Percentiles rank a stretch among this genome's conserved stretches.
phyloP scores from a whole-genome alignment of 1,284 basidiomycete species.

The Boletus sp. region DNA sequence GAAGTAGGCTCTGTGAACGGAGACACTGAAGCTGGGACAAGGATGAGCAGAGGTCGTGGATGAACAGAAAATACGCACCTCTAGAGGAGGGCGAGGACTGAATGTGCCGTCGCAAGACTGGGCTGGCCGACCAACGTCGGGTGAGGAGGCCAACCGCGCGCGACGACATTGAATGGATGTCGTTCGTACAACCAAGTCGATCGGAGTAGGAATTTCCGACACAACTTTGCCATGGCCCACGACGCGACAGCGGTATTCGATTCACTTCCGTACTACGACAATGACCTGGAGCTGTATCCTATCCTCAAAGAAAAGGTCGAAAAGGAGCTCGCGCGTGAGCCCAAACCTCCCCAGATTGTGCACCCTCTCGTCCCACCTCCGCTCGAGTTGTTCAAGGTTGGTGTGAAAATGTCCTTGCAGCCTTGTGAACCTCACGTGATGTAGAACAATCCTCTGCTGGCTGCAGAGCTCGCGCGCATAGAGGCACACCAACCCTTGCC shows the following conservation, averaged over 20 bases:
- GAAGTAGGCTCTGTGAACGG: constrained; percentile 87
- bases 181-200: constrained; percentile 10
- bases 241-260: constrained; percentile 52
- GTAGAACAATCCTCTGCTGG: constrained; percentile 63
- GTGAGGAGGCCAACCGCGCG: constrained; percentile 42
- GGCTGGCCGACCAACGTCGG: constrained; percentile 12
- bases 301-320: constrained; percentile 70
- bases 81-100: constrained; percentile 26
- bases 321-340: constrained; percentile 64
- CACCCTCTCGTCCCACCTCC: constrained; percentile 72
- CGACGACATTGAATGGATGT: constrained; percentile 42
- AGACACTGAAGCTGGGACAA: constrained; percentile 53
- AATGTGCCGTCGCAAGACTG: constrained; percentile 13
- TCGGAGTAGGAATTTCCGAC: constrained; percentile 29
- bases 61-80: constrained; percentile 36
- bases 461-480: constrained; percentile 70
- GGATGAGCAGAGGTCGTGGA: constrained; percentile 12
- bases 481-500: constrained; percentile 68
- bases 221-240: constrained; percentile 18
- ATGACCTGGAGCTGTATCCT: constrained; percentile 79
- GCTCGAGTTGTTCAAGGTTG: constrained; percentile 67
- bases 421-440: constrained; percentile 9
- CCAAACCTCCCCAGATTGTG: constrained; percentile 50
- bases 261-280: constrained; percentile 92
- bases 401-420: constrained; percentile 4